Evolutionary conservation across 225 moss, liverwort and hornwort genomes (phyloP).

Genomic region (Bryoerythrophyllum caledonicum): DNA sequence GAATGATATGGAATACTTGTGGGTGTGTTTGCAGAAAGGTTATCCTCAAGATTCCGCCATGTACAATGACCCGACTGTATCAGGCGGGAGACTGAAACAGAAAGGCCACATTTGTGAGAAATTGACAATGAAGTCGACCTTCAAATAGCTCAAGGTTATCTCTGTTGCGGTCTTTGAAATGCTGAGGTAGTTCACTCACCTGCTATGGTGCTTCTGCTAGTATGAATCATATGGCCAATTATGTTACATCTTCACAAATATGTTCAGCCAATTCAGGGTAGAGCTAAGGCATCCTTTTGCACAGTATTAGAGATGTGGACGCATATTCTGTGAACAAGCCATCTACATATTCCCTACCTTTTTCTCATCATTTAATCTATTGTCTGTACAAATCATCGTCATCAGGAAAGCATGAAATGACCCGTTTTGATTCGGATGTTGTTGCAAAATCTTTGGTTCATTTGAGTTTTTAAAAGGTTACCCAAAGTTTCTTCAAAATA

Average conservation of each 20-base stretch:
- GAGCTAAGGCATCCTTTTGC: not conserved
- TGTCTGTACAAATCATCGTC: not conserved
- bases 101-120: conserved; percentile 50
- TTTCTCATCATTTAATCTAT: not conserved
- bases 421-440: not conserved
- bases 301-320: not conserved
- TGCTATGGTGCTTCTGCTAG: not conserved
- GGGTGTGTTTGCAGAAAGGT: conserved; percentile 46
- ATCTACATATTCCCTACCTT: not conserved
- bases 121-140: conserved; percentile 29
- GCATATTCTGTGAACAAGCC: not conserved
- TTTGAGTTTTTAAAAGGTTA: too few relatives aligned
- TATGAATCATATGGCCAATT: not conserved
- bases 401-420: not conserved
- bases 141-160: conserved; percentile 12
- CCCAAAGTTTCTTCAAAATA: too few relatives aligned
- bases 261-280: not conserved
- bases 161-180: not conserved
- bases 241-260: not conserved
- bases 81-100: conserved; percentile 46
- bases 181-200: conserved; percentile 4
- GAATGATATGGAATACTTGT: not conserved
- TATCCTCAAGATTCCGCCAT: conserved; percentile 58
- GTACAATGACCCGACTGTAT: conserved; percentile 64
- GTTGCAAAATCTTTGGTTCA: not conserved